phyloP scores from a whole-genome alignment of 2,329 filamentous ascomycete species.

The Fusarium anthophilum region DNA sequence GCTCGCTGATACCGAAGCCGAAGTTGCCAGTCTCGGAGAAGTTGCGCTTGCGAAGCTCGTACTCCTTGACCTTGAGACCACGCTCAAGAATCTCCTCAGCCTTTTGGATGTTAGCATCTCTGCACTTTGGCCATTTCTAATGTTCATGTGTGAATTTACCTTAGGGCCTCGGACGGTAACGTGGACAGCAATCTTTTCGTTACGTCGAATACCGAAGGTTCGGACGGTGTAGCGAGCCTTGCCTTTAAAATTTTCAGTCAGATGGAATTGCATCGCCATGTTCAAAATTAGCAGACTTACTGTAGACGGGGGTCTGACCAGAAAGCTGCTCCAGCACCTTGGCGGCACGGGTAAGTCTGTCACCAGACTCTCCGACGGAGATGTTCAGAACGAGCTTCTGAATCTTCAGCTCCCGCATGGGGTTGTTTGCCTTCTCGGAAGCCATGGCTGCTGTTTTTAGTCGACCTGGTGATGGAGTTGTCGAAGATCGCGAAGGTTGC shows the following conservation, averaged over 20 bases:
- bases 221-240: conserved; percentile 99
- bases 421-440: conserved; percentile 92
- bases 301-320: conserved; percentile 99
- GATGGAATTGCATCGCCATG: conserved; percentile 20
- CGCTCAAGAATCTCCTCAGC: conserved; percentile 99
- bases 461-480: conserved; percentile 50
- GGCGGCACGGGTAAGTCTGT: conserved; percentile 99
- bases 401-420: conserved; percentile 99
- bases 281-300: conserved; percentile 61
- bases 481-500: conserved; percentile 44
- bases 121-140: not conserved
- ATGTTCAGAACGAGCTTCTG: conserved; percentile 99
- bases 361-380: conserved; percentile 99
- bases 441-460: conserved; percentile 54
- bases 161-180: conserved; percentile 98
- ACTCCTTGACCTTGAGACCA: conserved; percentile 99
- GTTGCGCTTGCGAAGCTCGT: conserved; percentile 99
- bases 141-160: conserved; percentile 45
- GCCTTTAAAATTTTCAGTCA: conserved; percentile 62
- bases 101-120: conserved; percentile 52
- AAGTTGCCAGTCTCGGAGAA: conserved; percentile 99
- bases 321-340: conserved; percentile 99
- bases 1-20: conserved; percentile 99
- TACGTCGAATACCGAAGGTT: conserved; percentile 99
- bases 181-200: conserved; percentile 99